These are phyloP conservation scores for Cucurbita moschata DNA, from an alignment of 306 rosid genomes.

Conservation along the genomic window DNA sequence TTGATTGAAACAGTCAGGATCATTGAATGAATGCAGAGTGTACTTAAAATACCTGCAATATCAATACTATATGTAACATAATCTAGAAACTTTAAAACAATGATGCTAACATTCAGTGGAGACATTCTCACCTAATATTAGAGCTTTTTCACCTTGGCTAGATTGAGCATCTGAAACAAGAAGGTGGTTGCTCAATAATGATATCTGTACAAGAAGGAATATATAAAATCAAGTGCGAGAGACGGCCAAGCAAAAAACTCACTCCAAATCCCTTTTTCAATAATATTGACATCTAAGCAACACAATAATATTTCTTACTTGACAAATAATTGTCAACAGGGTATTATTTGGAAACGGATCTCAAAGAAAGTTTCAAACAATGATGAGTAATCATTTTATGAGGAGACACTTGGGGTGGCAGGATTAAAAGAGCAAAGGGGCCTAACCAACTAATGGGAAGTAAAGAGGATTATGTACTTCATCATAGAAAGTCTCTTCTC, in stretches of 20 bases:
- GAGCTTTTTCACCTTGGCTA: slow-evolving; percentile 31
- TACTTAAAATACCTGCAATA: slow-evolving; percentile 44
- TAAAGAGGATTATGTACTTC: neutral
- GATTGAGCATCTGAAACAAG: slow-evolving; percentile 37
- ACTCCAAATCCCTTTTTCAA: neutral
- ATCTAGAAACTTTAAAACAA: slow-evolving; percentile 13
- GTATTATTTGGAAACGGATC: neutral
- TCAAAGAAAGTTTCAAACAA: neutral
- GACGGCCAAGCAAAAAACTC: neutral
- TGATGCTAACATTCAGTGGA: slow-evolving; percentile 9
- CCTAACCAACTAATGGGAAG: neutral
- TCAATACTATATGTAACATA: slow-evolving; percentile 17
- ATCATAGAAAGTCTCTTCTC: neutral
- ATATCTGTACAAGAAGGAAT: slow-evolving; percentile 12
- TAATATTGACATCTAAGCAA: neutral
- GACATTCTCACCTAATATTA: slow-evolving; percentile 26
- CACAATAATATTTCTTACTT: neutral
- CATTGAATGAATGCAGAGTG: slow-evolving; percentile 24
- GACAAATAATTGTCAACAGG: neutral
- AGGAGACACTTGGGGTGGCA: neutral
- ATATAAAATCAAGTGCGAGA: slow-evolving; percentile 2
- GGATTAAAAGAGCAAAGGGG: neutral
- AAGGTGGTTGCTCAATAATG: slow-evolving; percentile 14
- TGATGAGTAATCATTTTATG: neutral
- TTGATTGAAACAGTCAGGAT: slow-evolving; percentile 31